These are phyloP conservation scores for Vicia sativa DNA, from an alignment of 306 rosid species.

Conservation along the genomic window DNA sequence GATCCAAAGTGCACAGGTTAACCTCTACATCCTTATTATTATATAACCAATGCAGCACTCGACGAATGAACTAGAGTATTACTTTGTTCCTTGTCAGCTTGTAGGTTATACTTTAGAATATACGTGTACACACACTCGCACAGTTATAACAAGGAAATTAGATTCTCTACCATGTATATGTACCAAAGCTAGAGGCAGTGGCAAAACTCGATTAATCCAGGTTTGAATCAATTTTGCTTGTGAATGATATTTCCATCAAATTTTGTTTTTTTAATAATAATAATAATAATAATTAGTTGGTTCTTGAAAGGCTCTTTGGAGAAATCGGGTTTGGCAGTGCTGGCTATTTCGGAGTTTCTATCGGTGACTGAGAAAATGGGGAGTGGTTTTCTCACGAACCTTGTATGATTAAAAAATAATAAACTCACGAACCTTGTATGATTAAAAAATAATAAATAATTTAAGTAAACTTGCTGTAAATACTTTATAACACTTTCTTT, in stretches of 20 bases:
- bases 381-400: slow-evolving; percentile 6
- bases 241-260: slow-evolving; percentile 23
- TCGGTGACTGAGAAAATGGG: slow-evolving; percentile 49
- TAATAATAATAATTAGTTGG: slow-evolving; percentile 22
- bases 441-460: background rate
- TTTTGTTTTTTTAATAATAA: slow-evolving; percentile 11
- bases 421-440: no score
- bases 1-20: slow-evolving; percentile 89
- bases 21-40: slow-evolving; percentile 10
- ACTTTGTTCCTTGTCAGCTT: no score
- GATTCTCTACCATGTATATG: background rate
- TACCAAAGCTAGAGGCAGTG: slow-evolving; percentile 56
- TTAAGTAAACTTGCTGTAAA: slow-evolving; percentile 9
- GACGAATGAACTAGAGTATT: no score
- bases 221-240: slow-evolving; percentile 45
- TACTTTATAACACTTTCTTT: slow-evolving; percentile 1
- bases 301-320: slow-evolving; percentile 72
- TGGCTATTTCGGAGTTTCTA: slow-evolving; percentile 66
- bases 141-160: no score
- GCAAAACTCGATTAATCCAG: slow-evolving; percentile 79
- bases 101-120: slow-evolving; percentile 32
- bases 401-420: no score
- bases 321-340: slow-evolving; percentile 69
- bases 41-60: background rate
- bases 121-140: slow-evolving; percentile 4